A percentile compares a stretch with the other conserved stretches of the same genome.
Conservation (phyloP, 768 basidiomycete genomes). For the Scleroderma bovista region DNA sequence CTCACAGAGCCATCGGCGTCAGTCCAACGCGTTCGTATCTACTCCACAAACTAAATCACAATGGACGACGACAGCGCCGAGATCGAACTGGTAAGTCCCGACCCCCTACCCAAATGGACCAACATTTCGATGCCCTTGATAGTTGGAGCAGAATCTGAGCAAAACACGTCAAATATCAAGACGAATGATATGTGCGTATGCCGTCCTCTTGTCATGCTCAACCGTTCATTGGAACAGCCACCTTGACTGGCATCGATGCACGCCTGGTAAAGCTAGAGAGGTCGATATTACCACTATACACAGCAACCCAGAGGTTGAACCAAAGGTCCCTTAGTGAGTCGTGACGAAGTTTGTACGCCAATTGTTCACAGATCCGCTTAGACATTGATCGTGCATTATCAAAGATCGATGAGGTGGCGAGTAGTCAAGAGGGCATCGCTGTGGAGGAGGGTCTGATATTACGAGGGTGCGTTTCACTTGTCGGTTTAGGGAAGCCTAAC, state of each 20-base stretch:
- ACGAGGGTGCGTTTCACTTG: slow-evolving; percentile 48
- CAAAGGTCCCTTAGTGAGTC: slow-evolving; percentile 64
- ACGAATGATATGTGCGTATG: slow-evolving; percentile 71
- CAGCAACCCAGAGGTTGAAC: slow-evolving; percentile 70
- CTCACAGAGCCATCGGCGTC: no score
- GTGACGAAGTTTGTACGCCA: neutral
- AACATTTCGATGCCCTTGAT: neutral
- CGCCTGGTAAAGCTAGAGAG: slow-evolving; percentile 81
- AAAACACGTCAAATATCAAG: slow-evolving; percentile 83
- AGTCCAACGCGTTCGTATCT: neutral
- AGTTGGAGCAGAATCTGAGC: slow-evolving; percentile 85
- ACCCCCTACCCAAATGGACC: neutral
- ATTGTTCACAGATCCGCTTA: slow-evolving; percentile 22
- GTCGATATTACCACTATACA: slow-evolving; percentile 78
- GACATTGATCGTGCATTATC: slow-evolving; percentile 76
- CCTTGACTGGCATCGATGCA: slow-evolving; percentile 79
- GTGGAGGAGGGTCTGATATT: slow-evolving; percentile 76
- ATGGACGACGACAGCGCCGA: slow-evolving; percentile 68
- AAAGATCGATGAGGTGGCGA: slow-evolving; percentile 76
- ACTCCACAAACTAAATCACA: neutral
- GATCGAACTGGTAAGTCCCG: slow-evolving; percentile 58
- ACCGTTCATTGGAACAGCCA: slow-evolving; percentile 46
- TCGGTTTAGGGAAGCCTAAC: neutral
- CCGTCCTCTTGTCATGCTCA: slow-evolving; percentile 1
- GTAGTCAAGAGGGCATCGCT: slow-evolving; percentile 67